Base-by-base conservation (phyloP, 1,139 yeast genomes). In the Zygosaccharomyces pseudobailii region DNA sequence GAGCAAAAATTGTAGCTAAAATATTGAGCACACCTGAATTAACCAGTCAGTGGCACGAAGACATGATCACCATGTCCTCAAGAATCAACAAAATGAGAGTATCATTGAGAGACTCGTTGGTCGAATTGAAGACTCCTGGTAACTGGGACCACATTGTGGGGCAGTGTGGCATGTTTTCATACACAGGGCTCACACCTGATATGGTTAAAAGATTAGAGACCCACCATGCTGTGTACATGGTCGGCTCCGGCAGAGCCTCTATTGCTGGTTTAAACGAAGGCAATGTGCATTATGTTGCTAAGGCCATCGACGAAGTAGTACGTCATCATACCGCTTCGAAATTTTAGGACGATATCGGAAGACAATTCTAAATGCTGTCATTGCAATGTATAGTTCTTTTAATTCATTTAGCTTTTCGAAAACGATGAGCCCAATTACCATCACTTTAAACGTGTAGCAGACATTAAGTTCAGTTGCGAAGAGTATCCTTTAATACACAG, bases 131-230 rank as follows among this genome's bases (percentile, higher is more conserved):
- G 10, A 88, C 97, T 41, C 92, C 94, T 44, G 95, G 95, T 48
- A 80, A 76, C 67, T 92, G 98, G 98, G 87, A 84, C 57, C 97
- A 90, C 69, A 87, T 92, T 60, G 87, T 87, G 46, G 75, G 78
- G 55, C 97, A 92, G 72, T 85, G 87, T 52, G 98, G 98, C 59
- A 92, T 92, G 98, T 92, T 92, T 69, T 88, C 96, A 47, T 92
- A 83, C 71, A 90, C 97, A 23, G 97, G 96, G 1, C 76, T 92
- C 58, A 71, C 77, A 21, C 74, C 84, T 23, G 87, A 83, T 44
- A 92, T 88, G 80, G 97, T 87, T 45, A 79, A 78, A 49, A 76
- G 87, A 56, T 76, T 90, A 52, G 95, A 88, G 64, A 69, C 76
- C 57, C 79, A 81, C 56, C 95, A 86, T 68, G 94, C 84, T 21